Conservation (phyloP, 1,284 basidiomycete genomes). For the Tilletia indica region DNA sequence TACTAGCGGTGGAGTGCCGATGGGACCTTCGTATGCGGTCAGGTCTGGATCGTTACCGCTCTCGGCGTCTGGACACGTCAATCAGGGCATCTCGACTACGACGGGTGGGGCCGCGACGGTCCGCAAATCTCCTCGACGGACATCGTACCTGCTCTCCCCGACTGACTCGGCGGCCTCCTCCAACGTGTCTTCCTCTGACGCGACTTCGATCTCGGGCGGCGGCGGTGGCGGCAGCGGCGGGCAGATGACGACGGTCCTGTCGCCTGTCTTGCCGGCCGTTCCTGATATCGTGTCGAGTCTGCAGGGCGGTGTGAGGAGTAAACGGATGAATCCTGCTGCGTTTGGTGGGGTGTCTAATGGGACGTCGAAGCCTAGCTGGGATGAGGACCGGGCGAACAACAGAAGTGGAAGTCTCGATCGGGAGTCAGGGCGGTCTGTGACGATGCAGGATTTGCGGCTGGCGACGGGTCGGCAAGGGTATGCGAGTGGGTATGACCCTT, state of each 20-base stretch:
- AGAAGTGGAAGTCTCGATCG: too few relatives aligned
- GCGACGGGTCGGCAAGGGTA: too few relatives aligned
- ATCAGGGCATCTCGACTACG: neutral
- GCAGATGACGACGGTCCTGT: too few relatives aligned
- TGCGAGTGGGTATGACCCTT: slow-evolving; percentile 10
- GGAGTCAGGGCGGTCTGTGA: too few relatives aligned
- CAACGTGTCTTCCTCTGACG: too few relatives aligned
- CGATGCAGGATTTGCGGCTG: too few relatives aligned
- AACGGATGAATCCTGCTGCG: slow-evolving; percentile 28
- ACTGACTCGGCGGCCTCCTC: neutral
- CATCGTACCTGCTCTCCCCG: slow-evolving; percentile 9
- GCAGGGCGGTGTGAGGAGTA: slow-evolving; percentile 41
- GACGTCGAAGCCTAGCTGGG: too few relatives aligned
- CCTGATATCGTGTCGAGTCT: slow-evolving; percentile 44
- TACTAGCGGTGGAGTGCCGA: too few relatives aligned
- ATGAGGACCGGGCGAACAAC: too few relatives aligned
- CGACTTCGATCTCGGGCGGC: too few relatives aligned
- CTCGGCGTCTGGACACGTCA: neutral
- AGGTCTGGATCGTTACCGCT: neutral
- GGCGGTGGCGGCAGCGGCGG: too few relatives aligned
- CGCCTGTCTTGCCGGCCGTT: slow-evolving; percentile 39
- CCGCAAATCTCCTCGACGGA: neutral
- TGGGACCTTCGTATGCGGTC: neutral
- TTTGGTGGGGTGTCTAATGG: too few relatives aligned
- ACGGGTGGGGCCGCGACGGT: neutral